These are phyloP conservation scores for Aureobasidium sp. DNA, from an alignment of 2,329 filamentous ascomycete genomes.

Conservation along the genomic window DNA sequence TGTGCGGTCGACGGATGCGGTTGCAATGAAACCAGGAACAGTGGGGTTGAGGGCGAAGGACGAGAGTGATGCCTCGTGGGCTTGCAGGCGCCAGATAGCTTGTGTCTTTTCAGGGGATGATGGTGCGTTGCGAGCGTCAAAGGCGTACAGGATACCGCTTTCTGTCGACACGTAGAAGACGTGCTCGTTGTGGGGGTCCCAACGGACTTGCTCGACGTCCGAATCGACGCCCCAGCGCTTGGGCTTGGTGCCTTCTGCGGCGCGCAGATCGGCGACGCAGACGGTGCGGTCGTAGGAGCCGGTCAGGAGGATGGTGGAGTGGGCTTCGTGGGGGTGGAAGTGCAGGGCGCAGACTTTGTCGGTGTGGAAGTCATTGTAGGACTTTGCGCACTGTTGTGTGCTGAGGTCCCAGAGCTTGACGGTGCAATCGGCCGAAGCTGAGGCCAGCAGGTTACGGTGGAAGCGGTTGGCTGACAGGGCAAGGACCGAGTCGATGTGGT, in stretches of 20 bases:
- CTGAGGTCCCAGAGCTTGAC: conserved; percentile 97
- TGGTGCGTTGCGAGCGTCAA: conserved; percentile 74
- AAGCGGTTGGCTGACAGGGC: conserved; percentile 86
- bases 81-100: conserved; percentile 88
- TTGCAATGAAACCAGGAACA: conserved; percentile 88
- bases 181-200: conserved; percentile 89
- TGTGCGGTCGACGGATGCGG: conserved; percentile 86
- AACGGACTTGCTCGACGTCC: conserved; percentile 86
- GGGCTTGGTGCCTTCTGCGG: conserved; percentile 67
- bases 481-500: conserved; percentile 90
- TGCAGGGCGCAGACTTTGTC: conserved; percentile 96
- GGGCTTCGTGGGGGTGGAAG: conserved; percentile 85
- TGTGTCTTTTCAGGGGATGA: conserved; percentile 67
- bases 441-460: conserved; percentile 90
- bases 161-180: conserved; percentile 93
- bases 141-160: conserved; percentile 83
- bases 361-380: conserved; percentile 79
- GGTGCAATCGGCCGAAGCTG: conserved; percentile 91
- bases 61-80: conserved; percentile 86
- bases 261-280: conserved; percentile 92
- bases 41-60: conserved; percentile 86
- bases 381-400: conserved; percentile 87
- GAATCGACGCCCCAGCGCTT: conserved; percentile 90
- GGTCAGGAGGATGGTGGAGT: conserved; percentile 82
- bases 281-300: conserved; percentile 93